phyloP scores from a whole-genome alignment of 441 rosid genomes.

The Breynia disticha region DNA sequence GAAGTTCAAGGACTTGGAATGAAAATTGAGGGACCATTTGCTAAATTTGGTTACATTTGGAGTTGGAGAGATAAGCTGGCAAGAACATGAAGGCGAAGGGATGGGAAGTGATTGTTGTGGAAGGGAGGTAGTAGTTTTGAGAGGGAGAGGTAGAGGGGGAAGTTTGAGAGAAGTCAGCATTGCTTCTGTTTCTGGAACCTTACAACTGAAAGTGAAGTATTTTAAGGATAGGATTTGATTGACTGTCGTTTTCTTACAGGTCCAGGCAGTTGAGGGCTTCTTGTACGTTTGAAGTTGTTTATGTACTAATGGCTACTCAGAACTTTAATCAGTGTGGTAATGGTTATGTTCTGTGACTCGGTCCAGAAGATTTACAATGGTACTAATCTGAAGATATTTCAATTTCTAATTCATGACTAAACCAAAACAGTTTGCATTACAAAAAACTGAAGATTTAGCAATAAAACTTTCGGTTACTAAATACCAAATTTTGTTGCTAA shows the following conservation, averaged over 20 bases:
- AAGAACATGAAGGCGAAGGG: slow-evolving; percentile 21
- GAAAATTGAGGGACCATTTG: slow-evolving; percentile 30
- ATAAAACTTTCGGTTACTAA: too few relatives aligned
- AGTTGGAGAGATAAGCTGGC: slow-evolving; percentile 11
- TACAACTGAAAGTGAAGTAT: slow-evolving; percentile 9
- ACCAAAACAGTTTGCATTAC: too few relatives aligned
- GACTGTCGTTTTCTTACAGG: neutral
- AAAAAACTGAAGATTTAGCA: too few relatives aligned
- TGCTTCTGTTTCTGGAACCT: slow-evolving; percentile 11
- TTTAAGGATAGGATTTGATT: slow-evolving; percentile 16
- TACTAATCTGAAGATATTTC: too few relatives aligned
- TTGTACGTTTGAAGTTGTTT: neutral
- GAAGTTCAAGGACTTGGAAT: slow-evolving; percentile 45
- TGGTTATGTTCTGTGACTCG: too few relatives aligned
- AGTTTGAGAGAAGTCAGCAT: slow-evolving; percentile 30
- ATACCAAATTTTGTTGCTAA: too few relatives aligned
- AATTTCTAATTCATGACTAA: too few relatives aligned
- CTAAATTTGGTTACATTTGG: slow-evolving; percentile 16
- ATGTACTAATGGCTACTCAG: too few relatives aligned
- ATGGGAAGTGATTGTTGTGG: slow-evolving; percentile 14
- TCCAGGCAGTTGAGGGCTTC: slow-evolving; percentile 1
- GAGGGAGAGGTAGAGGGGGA: slow-evolving; percentile 22
- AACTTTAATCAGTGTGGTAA: too few relatives aligned
- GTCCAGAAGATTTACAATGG: too few relatives aligned
- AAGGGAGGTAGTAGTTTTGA: slow-evolving; percentile 15